phyloP scores from a whole-genome alignment of 495 filamentous ascomycete genomes.

The Cairneyella variabilis region DNA sequence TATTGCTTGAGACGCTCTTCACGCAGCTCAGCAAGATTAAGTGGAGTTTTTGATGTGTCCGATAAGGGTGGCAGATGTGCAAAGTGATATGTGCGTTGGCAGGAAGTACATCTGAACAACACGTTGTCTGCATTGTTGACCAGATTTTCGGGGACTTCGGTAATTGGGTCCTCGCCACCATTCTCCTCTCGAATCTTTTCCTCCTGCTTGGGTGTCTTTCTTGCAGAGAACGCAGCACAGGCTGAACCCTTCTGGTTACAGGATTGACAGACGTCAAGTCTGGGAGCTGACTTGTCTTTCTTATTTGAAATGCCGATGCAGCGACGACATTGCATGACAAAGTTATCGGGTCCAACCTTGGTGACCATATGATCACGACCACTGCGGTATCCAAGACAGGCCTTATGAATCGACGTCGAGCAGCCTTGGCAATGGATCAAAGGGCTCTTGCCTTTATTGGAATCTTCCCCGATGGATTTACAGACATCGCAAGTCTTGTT shows the following conservation, averaged over 20 bases:
- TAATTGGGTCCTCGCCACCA: slow-evolving; percentile 71
- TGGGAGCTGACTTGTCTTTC: slow-evolving; percentile 66
- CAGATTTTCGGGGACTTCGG: slow-evolving; percentile 50
- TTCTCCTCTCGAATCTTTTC: slow-evolving; percentile 77
- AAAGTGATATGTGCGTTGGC: slow-evolving; percentile 78
- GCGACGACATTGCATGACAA: slow-evolving; percentile 85
- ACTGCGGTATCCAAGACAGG: slow-evolving; percentile 71
- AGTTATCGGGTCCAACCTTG: slow-evolving; percentile 72
- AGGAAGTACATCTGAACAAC: slow-evolving; percentile 76
- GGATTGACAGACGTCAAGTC: slow-evolving; percentile 62
- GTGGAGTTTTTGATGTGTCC: slow-evolving; percentile 28
- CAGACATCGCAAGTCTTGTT: slow-evolving; percentile 73
- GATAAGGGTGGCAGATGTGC: slow-evolving; percentile 63
- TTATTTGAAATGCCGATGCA: slow-evolving; percentile 65
- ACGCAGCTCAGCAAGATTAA: slow-evolving; percentile 38
- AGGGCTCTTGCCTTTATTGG: slow-evolving; percentile 49
- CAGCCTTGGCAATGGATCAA: slow-evolving; percentile 92
- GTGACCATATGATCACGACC: slow-evolving; percentile 86
- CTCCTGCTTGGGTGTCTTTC: slow-evolving; percentile 72
- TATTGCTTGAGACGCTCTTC: slow-evolving; percentile 58
- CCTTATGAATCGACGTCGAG: slow-evolving; percentile 72
- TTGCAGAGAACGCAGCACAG: slow-evolving; percentile 62
- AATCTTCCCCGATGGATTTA: slow-evolving; percentile 43
- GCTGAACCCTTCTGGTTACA: slow-evolving; percentile 61
- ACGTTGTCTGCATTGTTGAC: slow-evolving; percentile 74